These are phyloP conservation scores for Euphorbia pulcherrima DNA, from an alignment of 345 rosid genomes.

Conservation along the genomic window DNA sequence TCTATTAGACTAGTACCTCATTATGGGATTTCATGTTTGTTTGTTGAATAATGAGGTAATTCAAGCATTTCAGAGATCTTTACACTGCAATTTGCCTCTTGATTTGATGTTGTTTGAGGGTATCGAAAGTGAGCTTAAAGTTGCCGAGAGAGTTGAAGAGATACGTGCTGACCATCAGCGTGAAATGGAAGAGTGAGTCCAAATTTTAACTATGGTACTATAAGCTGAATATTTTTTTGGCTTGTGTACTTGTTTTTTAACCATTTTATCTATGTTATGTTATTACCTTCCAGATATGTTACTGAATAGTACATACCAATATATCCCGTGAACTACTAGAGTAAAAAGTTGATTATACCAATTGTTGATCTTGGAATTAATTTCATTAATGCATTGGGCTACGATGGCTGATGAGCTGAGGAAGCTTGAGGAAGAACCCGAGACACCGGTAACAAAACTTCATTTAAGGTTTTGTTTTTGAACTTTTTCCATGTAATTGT, in stretches of 20 bases:
- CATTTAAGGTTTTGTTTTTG: conserved; percentile 10
- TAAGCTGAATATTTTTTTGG: not conserved
- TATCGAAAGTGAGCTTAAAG: conserved; percentile 21
- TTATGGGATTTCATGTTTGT: no score
- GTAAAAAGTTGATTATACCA: not conserved
- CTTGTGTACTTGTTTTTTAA: not conserved
- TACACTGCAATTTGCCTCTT: no score
- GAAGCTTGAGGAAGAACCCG: conserved; percentile 33
- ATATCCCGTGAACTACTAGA: not conserved
- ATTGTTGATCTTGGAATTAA: conserved; percentile 2
- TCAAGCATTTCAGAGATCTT: no score
- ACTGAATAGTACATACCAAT: not conserved
- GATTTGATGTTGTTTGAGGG: conserved; percentile 17
- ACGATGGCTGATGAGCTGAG: conserved; percentile 32
- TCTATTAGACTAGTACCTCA: no score
- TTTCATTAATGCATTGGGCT: not conserved
- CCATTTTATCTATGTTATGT: not conserved
- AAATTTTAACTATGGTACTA: not conserved
- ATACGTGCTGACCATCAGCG: conserved; percentile 25
- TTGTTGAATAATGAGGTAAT: no score
- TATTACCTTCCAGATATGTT: not conserved
- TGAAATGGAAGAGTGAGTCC: conserved; percentile 33
- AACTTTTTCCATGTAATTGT: not conserved
- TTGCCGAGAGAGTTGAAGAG: conserved; percentile 26
- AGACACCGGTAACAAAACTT: conserved; percentile 26